Base-by-base conservation (phyloP, 2,329 filamentous ascomycete genomes). In the Arthrobotrys musiformis region DNA sequence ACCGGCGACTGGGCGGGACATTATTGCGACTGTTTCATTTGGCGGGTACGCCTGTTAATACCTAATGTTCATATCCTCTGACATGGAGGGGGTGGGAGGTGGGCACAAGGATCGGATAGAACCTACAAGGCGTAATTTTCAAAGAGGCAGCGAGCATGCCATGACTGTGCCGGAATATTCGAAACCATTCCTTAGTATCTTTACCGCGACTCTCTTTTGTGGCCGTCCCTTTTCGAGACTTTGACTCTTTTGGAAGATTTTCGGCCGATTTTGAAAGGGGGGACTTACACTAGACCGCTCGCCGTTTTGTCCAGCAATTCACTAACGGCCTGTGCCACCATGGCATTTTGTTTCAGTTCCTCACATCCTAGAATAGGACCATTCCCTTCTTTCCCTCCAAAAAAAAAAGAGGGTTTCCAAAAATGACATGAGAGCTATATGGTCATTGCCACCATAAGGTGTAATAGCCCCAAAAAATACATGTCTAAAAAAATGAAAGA, bases 1-100 rank as follows among this genome's bases (percentile, higher is more conserved):
- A 2, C 95, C 95, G 22, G 95, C 95, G 11, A 96, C 92, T 3
- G 95, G 95, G 52, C 95, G 89, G 62, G 95, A 92, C 95, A 99
- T 99, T 86, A 97, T 91, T 50, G 95, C 95, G 84, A 99, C 93
- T 97, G 70, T 24, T 62, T 35, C n/a, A n/a, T 35, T 35, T 35
- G 5, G 24, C 17, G 56, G n/a, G 8, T 22, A 19, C 7, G n/a
- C 22, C 22, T 50, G 40, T 42, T 48, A 35, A 30, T n/a, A 15
- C 17, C 30, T 28, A 17, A 42, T 11, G n/a, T n/a, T n/a, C n/a
- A n/a, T n/a, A n/a, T n/a, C n/a, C n/a, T n/a, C n/a, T n/a, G n/a
- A n/a, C n/a, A n/a, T n/a, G n/a, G n/a, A n/a, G n/a, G 17, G 24
- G 46, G 42, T 2, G 11, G 6, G n/a, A n/a, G n/a, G n/a, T n/a